Evolutionary conservation across 148 eudicot species (phyloP).

Genomic region (Silene uniflora): DNA sequence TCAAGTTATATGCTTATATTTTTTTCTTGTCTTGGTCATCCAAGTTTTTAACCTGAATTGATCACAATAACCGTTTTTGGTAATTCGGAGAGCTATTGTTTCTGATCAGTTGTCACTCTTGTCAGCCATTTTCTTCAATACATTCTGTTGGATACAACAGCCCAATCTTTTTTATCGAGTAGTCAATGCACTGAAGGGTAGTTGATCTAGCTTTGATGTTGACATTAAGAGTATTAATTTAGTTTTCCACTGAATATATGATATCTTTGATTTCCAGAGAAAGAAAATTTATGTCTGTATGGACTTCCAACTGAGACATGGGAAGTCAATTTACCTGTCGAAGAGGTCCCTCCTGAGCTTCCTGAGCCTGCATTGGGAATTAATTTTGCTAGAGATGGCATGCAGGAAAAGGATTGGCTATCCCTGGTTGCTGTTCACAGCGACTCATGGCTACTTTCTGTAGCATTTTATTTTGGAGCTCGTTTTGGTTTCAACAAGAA

Average conservation of each 20-base stretch:
- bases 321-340: conserved; percentile 81
- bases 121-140: not conserved
- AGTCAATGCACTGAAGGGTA: not conserved
- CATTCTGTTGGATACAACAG: not conserved
- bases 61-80: conserved; percentile 5
- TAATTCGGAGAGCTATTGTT: not conserved
- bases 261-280: conserved; percentile 46
- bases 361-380: conserved; percentile 88
- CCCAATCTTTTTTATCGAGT: not conserved
- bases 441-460: conserved; percentile 83
- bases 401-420: conserved; percentile 81
- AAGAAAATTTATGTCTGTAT: conserved; percentile 70
- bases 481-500: conserved; percentile 72
- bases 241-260: not conserved
- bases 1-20: conserved; percentile 10
- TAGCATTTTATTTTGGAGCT: conserved; percentile 82
- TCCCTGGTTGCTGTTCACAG: conserved; percentile 84
- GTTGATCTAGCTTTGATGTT: not conserved
- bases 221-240: not conserved
- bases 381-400: conserved; percentile 84
- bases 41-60: not conserved
- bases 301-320: conserved; percentile 71
- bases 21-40: conserved; percentile 6
- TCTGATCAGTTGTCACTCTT: not conserved
- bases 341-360: conserved; percentile 90